These are phyloP conservation scores for Volutella citrinella DNA, from an alignment of 2,329 filamentous ascomycete genomes.

Conservation along the genomic window DNA sequence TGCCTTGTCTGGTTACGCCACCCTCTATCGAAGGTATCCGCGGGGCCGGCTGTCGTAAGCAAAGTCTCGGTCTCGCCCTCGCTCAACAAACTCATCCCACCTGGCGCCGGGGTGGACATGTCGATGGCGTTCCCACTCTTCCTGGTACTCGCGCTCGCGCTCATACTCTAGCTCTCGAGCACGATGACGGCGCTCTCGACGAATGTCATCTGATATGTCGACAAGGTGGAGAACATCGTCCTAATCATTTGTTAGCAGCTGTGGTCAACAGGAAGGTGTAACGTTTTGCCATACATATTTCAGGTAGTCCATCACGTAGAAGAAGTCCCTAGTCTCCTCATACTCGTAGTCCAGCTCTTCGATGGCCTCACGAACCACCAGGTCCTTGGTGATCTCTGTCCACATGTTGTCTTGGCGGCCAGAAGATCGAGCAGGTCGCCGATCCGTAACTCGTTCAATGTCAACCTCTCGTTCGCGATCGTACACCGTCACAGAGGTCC, in stretches of 20 bases:
- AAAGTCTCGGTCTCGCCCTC: conserved; percentile 55
- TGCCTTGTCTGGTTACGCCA: too few relatives aligned
- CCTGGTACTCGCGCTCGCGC: conserved; percentile 52
- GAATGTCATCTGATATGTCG: conserved; percentile 78
- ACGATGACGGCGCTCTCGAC: conserved; percentile 55
- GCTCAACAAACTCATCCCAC: conserved; percentile 64
- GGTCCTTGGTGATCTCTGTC: conserved; percentile 95
- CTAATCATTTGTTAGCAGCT: conserved; percentile 46
- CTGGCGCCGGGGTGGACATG: conserved; percentile 33
- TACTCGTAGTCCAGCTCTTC: conserved; percentile 81
- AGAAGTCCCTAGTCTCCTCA: conserved; percentile 86
- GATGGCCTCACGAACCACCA: conserved; percentile 84
- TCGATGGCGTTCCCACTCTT: conserved; percentile 46
- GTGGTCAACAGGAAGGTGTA: background rate
- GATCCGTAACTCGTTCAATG: conserved; percentile 55
- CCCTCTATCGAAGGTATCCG: conserved; percentile 25
- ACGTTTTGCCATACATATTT: conserved; percentile 58
- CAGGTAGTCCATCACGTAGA: conserved; percentile 90
- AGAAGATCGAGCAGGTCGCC: conserved; percentile 39
- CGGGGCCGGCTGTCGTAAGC: conserved; percentile 53
- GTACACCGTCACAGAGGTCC: conserved; percentile 45
- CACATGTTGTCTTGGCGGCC: conserved; percentile 66
- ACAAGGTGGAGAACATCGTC: conserved; percentile 85
- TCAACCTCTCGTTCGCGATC: conserved; percentile 48
- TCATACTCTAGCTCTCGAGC: conserved; percentile 57